Base-by-base conservation (phyloP, 352 stramenopile genomes). In the Globisporangium nagaii region DNA sequence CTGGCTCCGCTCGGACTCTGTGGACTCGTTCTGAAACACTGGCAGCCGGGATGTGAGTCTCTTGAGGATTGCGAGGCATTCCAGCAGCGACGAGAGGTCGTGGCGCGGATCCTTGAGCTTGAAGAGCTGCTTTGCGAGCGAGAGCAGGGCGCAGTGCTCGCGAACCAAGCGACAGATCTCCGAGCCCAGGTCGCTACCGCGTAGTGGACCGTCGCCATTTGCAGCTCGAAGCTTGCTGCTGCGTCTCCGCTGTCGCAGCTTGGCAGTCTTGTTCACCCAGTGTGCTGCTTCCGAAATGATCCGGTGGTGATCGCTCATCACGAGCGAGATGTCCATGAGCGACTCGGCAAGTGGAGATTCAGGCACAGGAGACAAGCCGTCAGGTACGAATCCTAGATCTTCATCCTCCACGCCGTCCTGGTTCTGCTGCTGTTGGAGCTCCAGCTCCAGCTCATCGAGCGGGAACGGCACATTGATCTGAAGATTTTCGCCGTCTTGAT, bases 301-400 rank as follows among this genome's bases (percentile, higher is more conserved):
- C 0, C 68, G 73, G 22, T 89, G 75, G 48, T 87, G 74, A 25
- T 89, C 79, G n/a, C 55, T 87, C 75, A 89, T 86, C 15, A 89
- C 75, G 22, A 89, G 75, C 17, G 79, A 87, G 41, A 89, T 89
- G 39, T 87, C 79, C 43, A 86, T 55, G 10, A 89, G 57, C 17
- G 79, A 83, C 27, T 86, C 70, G 15, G 75, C 68, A 17, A 89
- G 56, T 24, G 73, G 73, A 4, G 67, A 47, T 1, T 17, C 22
- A 15, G 30, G 5, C n/a, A 5, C 17, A 12, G 24, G n/a, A n/a
- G n/a, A n/a, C n/a, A n/a, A n/a, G n/a, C n/a, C n/a, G n/a, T n/a
- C n/a, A n/a, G n/a, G n/a, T n/a, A n/a, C n/a, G n/a, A n/a, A n/a
- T n/a, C n/a, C n/a, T n/a, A n/a, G n/a, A 2, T 41, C 25, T 20